Base-by-base conservation (phyloP, 2,329 filamentous ascomycete species). In the Ilyonectria sp. region DNA sequence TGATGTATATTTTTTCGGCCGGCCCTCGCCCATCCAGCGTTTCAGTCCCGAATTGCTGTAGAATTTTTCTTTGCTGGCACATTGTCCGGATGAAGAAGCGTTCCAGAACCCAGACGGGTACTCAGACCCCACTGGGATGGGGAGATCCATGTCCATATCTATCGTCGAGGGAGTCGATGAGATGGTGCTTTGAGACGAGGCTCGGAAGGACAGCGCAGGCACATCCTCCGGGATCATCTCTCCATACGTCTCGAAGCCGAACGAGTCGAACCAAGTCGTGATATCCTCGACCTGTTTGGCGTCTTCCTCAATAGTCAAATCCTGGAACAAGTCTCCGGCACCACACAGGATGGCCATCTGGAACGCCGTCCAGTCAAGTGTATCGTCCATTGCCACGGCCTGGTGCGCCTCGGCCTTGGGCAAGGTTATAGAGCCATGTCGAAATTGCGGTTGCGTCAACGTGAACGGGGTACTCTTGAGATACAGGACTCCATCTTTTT, bases 321-420 rank as follows among this genome's bases (percentile, higher is more conserved):
- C 86, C 19, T 79, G 79, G 58, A 83, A 81, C 50, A 87, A 81
- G 69, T 88, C 87, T 33, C 86, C 86, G 2, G 86, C 86, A 6
- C 86, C 87, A 47, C 89, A 88, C 0, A 87, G 79, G 56, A 91
- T 90, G 17, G 89, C 89, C 84, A 90, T 90, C 77, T 91, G 89
- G 75, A 90, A 91, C 4, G 89, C 88, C 6, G 86, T 89, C 89
- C 89, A 91, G 80, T 91, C 89, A 4, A 91, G 77, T 9, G 82
- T 84, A 19, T 78, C 86, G 57, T 88, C 87, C 33, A 81, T 80
- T 21, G 77, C 82, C 63, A 78, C 70, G 26, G 80, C 78, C 10
- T 74, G 79, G 23, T 77, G 71, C 8, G 83, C 73, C 56, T 87
- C 84, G 3, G 81, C 77, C 71, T 85, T 86, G 58, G 82, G 75